Evolutionary conservation across 371 early-diverging fungal genomes (phyloP).

Genomic region (Apophysomyces sp.): DNA sequence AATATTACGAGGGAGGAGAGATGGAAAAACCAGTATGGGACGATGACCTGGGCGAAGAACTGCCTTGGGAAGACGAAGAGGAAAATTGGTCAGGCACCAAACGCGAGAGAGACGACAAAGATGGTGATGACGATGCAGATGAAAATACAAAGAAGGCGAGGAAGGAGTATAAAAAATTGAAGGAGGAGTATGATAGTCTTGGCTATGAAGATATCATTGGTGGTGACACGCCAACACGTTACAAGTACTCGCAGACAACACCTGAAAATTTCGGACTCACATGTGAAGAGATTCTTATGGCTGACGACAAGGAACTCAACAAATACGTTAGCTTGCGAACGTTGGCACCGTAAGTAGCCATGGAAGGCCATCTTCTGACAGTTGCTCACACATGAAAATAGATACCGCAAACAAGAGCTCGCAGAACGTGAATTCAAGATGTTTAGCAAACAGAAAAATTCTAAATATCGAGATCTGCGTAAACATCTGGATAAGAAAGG

Average conservation of each 20-base stretch:
- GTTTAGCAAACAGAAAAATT: conserved; percentile 4
- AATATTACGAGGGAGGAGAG: conserved; percentile 57
- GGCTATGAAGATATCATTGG: conserved; percentile 94
- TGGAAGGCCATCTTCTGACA: not conserved
- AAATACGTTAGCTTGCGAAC: conserved; percentile 81
- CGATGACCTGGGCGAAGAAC: conserved; percentile 78
- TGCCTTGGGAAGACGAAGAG: conserved; percentile 65
- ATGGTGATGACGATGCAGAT: conserved; percentile 31
- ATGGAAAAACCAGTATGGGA: conserved; percentile 80
- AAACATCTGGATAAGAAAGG: conserved; percentile 4
- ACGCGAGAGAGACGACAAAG: conserved; percentile 30
- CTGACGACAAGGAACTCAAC: conserved; percentile 89
- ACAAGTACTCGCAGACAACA: conserved; percentile 86
- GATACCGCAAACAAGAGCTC: conserved; percentile 9
- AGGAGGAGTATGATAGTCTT: conserved; percentile 91
- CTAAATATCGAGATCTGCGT: conserved; percentile 1
- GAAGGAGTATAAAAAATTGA: conserved; percentile 50
- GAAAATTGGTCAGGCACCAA: conserved; percentile 37
- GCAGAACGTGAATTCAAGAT: not conserved
- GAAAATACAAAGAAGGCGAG: conserved; percentile 17
- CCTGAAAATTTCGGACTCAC: conserved; percentile 75
- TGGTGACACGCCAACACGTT: conserved; percentile 84
- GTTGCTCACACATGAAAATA: not conserved
- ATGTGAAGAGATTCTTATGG: conserved; percentile 82
- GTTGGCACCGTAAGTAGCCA: conserved; percentile 79